Evolutionary conservation across 2,329 filamentous ascomycete species (phyloP).

Genomic region (Colletotrichum sp.): DNA sequence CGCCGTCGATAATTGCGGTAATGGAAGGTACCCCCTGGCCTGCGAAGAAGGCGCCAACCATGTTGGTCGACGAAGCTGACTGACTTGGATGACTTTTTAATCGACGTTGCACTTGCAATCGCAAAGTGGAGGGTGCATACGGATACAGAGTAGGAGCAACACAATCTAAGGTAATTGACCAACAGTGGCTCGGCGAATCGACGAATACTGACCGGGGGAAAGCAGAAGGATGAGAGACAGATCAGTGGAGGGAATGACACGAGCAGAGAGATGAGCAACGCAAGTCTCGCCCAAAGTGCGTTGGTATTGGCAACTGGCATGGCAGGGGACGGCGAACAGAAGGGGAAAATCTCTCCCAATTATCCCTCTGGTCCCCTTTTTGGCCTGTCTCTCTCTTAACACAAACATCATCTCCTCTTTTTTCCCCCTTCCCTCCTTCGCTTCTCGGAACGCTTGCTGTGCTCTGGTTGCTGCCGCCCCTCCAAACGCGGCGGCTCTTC

Average conservation of each 20-base stretch:
- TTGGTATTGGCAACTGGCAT: neutral
- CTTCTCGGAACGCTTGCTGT: neutral
- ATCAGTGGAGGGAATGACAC: neutral
- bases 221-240: neutral
- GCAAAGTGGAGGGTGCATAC: neutral
- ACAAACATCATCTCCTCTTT: neutral
- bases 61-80: neutral
- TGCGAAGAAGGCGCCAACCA: neutral
- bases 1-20: neutral
- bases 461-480: neutral
- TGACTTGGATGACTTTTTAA: neutral
- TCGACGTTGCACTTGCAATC: neutral
- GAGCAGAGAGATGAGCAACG: neutral
- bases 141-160: neutral
- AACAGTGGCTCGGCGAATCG: neutral
- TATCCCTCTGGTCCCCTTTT: neutral
- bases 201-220: neutral
- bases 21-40: neutral
- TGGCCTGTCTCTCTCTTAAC: neutral
- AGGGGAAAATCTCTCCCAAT: neutral
- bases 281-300: neutral
- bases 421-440: neutral
- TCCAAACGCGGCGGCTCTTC: neutral
- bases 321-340: neutral
- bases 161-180: neutral